These are phyloP conservation scores for Fusarium coffeatum DNA, from an alignment of 2,329 filamentous ascomycete genomes.

Conservation along the genomic window DNA sequence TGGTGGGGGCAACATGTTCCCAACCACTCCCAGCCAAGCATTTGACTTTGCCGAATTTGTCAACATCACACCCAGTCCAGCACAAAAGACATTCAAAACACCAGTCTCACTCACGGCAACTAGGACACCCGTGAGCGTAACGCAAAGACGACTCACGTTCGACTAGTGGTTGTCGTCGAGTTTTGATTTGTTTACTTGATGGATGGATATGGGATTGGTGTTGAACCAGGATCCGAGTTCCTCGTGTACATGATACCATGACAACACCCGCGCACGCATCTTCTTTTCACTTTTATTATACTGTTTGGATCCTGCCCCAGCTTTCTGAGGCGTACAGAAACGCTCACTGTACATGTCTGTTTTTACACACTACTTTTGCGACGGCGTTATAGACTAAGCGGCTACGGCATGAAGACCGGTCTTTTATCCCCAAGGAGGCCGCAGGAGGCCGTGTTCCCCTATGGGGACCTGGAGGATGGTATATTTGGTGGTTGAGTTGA, in stretches of 20 bases:
- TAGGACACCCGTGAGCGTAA: slow-evolving; percentile 71
- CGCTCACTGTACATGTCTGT: slow-evolving; percentile 23
- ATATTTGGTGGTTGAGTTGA: slow-evolving; percentile 23
- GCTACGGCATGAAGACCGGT: slow-evolving; percentile 37
- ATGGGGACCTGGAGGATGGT: slow-evolving; percentile 21
- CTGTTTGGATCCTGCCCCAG: slow-evolving; percentile 30
- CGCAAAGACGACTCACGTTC: slow-evolving; percentile 84
- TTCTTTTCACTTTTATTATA: slow-evolving; percentile 13
- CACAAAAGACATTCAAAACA: slow-evolving; percentile 89
- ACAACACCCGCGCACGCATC: slow-evolving; percentile 39
- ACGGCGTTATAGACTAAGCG: slow-evolving; percentile 46
- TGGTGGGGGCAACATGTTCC: slow-evolving; percentile 74
- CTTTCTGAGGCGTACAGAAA: slow-evolving; percentile 37
- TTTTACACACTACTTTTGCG: slow-evolving; percentile 35
- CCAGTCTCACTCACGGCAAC: slow-evolving; percentile 67
- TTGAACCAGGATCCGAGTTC: slow-evolving; percentile 33
- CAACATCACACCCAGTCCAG: slow-evolving; percentile 95
- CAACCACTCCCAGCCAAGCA: slow-evolving; percentile 81
- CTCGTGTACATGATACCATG: slow-evolving; percentile 54
- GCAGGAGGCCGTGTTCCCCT: slow-evolving; percentile 15
- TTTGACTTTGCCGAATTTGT: slow-evolving; percentile 98
- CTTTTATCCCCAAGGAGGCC: slow-evolving; percentile 15
- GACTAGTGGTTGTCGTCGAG: slow-evolving; percentile 66
- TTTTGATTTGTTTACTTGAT: slow-evolving; percentile 26
- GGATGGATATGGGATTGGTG: slow-evolving; percentile 8